Evolutionary conservation across 768 basidiomycete species (phyloP), one percentile per base, ranked within the genome.

Genomic region (Filobasidium wieringae): DNA sequence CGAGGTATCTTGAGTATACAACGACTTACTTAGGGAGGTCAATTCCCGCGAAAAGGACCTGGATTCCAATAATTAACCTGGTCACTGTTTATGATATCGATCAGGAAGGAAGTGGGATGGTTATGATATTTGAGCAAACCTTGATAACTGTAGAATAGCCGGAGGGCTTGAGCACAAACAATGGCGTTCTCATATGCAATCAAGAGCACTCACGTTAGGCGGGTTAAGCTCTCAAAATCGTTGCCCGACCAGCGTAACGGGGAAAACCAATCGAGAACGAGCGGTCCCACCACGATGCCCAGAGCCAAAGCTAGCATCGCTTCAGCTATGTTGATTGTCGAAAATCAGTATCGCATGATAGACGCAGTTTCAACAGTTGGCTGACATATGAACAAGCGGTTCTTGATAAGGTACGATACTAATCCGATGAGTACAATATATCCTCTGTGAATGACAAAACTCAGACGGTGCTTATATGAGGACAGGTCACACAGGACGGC

Each of bases 381-480:
- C 68, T 63, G 41, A 63, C 73, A 73, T 51, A 76, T 66, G 59
- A 71, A 73, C 1, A 76, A 62, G 29, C 66, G 67, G 58, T 76
- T 73, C 55, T 77, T 75, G 43, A 75, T n/a, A 17, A 72, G 58
- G 49, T 74, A 75, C 12, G 66, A 68, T 26, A 75, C 34, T 17
- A 74, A 68, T 0, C 72, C 73, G 39, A 74, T 36, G 4, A 69
- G 32, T 12, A 65, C 61, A 24, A 72, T 60, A 61, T 69, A 72
- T 17, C 47, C 52, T 1, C 58, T 55, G 17, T 26, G 26, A 39
- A 34, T 14, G 29, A 32, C 17, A 14, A 55, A 14, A 31, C 11
- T 49, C 31, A 17, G 34, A 24, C 30, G 17, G 7, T 1, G 2
- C 15, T 14, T 19, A 7, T 1, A 40, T 15, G 4, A 5, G 45